Conservation (phyloP, 2,329 filamentous ascomycete genomes). For the Akanthomyces uredinophilus region DNA sequence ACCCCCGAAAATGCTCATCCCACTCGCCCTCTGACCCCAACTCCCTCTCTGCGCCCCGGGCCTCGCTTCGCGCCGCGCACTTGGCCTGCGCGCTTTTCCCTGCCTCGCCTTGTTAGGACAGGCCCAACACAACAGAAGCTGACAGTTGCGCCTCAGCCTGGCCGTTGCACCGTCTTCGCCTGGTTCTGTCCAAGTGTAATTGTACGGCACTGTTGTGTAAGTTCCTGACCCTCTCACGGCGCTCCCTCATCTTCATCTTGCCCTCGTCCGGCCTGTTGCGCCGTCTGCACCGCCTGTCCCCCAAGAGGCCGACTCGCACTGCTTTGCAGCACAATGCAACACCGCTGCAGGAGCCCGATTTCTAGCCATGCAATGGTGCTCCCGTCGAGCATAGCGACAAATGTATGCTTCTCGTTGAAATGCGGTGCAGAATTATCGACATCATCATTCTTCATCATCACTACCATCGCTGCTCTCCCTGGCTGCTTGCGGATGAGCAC, state of each 20-base stretch:
- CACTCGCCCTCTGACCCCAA: background rate
- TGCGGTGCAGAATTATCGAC: background rate
- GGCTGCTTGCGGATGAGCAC: background rate
- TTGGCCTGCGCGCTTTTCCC: conserved; percentile 14
- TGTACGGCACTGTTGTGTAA: conserved; percentile 11
- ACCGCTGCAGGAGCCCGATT: background rate
- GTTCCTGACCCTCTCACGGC: background rate
- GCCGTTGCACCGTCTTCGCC: background rate
- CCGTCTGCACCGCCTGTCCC: background rate
- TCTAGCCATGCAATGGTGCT: background rate
- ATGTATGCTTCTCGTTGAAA: background rate
- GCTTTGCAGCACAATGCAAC: background rate
- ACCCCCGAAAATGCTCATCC: background rate
- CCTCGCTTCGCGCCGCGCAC: conserved; percentile 11
- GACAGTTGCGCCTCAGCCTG: conserved; percentile 1
- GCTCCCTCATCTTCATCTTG: background rate
- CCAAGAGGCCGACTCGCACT: background rate
- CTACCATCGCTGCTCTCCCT: background rate
- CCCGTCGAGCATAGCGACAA: background rate
- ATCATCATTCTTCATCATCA: background rate
- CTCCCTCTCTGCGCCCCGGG: background rate
- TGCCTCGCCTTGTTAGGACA: background rate
- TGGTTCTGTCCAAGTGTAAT: background rate
- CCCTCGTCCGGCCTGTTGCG: background rate
- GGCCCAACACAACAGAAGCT: conserved; percentile 6